Conservation (phyloP, 2,329 filamentous ascomycete genomes). For the Colletotrichum paranaense region DNA sequence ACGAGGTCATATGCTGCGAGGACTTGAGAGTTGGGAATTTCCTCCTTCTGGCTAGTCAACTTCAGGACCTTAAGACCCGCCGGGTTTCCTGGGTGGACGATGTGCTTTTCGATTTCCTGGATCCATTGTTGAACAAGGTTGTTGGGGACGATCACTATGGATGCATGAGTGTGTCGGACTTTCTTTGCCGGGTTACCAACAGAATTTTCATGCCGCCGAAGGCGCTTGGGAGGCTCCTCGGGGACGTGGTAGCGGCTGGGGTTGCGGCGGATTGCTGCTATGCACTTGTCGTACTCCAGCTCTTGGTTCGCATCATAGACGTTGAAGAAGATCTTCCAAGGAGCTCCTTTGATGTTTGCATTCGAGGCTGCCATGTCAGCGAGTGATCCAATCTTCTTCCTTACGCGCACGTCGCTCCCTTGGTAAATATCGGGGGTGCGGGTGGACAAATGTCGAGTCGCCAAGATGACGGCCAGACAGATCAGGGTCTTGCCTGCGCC, state of each 20-base stretch:
- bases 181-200: slow-evolving; percentile 55
- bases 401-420: slow-evolving; percentile 49
- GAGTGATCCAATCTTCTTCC: slow-evolving; percentile 68
- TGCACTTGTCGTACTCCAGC: slow-evolving; percentile 64
- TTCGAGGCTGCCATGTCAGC: slow-evolving; percentile 81
- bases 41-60: slow-evolving; percentile 61
- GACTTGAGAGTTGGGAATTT: slow-evolving; percentile 66
- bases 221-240: slow-evolving; percentile 47
- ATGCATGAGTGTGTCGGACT: slow-evolving; percentile 75
- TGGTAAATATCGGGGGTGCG: slow-evolving; percentile 72
- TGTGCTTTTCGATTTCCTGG: slow-evolving; percentile 83
- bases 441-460: slow-evolving; percentile 77
- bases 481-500: slow-evolving; percentile 90
- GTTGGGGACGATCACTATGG: slow-evolving; percentile 82
- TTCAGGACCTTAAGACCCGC: slow-evolving; percentile 72
- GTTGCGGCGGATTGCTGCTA: slow-evolving; percentile 67
- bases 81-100: slow-evolving; percentile 43
- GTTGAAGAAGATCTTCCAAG: slow-evolving; percentile 77
- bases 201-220: slow-evolving; percentile 42
- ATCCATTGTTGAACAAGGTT: slow-evolving; percentile 90
- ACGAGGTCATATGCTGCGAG: slow-evolving; percentile 80
- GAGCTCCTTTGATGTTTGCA: slow-evolving; percentile 73
- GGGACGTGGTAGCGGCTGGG: slow-evolving; percentile 69
- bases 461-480: slow-evolving; percentile 80
- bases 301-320: slow-evolving; percentile 55